Base-by-base conservation (phyloP, 1,284 basidiomycete genomes). In the Pyrrhoderma lamaoense region DNA sequence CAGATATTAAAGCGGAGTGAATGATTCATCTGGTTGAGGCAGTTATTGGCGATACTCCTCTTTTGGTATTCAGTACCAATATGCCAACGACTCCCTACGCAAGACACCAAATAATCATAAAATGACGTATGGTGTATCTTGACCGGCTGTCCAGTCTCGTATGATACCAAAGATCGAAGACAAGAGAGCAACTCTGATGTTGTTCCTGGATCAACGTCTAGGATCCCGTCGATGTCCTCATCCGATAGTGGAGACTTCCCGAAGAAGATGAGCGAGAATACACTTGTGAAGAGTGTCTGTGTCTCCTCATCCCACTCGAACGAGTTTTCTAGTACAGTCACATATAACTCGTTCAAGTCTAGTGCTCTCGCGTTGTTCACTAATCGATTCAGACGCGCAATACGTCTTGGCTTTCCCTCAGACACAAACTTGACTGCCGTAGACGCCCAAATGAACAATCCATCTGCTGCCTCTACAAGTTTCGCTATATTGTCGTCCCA, bases 1-100 rank as follows among this genome's bases (percentile, higher is more conserved):
- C 50, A 45, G 13, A 52, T 52, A 35, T 52, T 52, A 34, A 52
- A 39, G 5, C 21, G n/a, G 14, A 40, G 38, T 18, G 8, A 16
- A 5, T 16, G 5, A 4, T n/a, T 14, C 47, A 48, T 48, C 19
- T n/a, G n/a, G 14, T 22, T 16, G 18, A 48, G 39, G 21, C 35
- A 48, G 37, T 38, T 13, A 1, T 21, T 37, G 3, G n/a, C 21
- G 8, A 40, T 48, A 21, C n/a, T 13, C 14, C 2, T 18, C 36
- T 48, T 38, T 8, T 18, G 34, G 3, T 9, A 8, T 16, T 34
- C 18, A 9, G 39, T 39, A 22, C 23, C 35, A 19, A 48, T 39
- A 22, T 13, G 27, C 47, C 38, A 39, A 13, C 34, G 22, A n/a
- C 2, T 22, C 5, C 25, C 47, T 11, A 14, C 8, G 14, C 21